phyloP scores from a whole-genome alignment of 2,329 filamentous ascomycete species.

The Fusarium sulawesiense region DNA sequence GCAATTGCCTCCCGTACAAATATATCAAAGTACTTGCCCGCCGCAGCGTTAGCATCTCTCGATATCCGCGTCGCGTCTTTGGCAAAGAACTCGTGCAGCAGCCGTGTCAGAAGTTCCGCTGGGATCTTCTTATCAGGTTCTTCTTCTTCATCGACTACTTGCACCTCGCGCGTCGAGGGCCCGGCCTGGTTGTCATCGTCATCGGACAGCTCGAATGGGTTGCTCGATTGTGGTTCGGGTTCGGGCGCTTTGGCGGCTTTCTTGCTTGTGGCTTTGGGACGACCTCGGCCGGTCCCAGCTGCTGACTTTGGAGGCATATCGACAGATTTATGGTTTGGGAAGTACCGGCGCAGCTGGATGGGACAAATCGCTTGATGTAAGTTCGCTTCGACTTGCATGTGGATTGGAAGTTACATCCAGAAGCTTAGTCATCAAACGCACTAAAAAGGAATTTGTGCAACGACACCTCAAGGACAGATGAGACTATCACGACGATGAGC shows the following conservation, averaged over 20 bases:
- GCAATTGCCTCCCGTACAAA: constrained; percentile 92
- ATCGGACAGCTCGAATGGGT: constrained; percentile 54
- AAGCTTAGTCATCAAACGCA: constrained; percentile 26
- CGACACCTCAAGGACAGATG: neutral
- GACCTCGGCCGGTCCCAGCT: constrained; percentile 52
- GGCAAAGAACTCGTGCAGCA: constrained; percentile 85
- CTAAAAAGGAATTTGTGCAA: neutral
- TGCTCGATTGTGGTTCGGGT: constrained; percentile 47
- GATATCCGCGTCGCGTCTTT: constrained; percentile 77
- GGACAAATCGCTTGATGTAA: neutral
- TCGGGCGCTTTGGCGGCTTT: constrained; percentile 40
- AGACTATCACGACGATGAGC: neutral
- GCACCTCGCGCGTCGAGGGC: constrained; percentile 41
- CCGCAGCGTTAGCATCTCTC: constrained; percentile 79
- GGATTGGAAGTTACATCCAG: neutral
- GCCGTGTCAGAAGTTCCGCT: constrained; percentile 75
- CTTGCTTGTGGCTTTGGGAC: constrained; percentile 47
- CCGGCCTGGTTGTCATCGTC: constrained; percentile 33
- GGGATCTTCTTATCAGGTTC: constrained; percentile 68
- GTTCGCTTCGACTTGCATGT: neutral
- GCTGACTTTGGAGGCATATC: constrained; percentile 59
- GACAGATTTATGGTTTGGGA: neutral
- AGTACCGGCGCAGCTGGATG: neutral
- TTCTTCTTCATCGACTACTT: constrained; percentile 43
- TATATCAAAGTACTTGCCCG: constrained; percentile 88